Conservation (phyloP, 148 eudicot genomes). For the Dysphania ambrosioides region DNA sequence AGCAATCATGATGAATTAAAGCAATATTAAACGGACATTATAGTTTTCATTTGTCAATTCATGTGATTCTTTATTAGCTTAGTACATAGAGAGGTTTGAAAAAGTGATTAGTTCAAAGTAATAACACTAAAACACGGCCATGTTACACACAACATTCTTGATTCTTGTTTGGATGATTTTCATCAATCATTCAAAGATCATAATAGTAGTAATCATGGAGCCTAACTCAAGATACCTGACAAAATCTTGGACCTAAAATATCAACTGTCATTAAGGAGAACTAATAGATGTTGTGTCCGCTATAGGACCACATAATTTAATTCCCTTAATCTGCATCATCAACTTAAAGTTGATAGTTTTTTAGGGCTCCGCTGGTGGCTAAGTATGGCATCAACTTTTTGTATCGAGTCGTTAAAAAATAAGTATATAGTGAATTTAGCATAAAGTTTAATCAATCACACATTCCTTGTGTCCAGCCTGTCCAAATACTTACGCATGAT, state of each 20-base stretch:
- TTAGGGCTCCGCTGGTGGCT: slow-evolving; percentile 15
- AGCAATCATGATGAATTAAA: too few relatives aligned
- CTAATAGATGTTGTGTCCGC: slow-evolving; percentile 21
- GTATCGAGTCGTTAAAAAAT: not conserved
- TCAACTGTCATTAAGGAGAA: slow-evolving; percentile 13
- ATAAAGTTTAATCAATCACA: slow-evolving; percentile 21
- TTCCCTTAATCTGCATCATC: slow-evolving; percentile 16
- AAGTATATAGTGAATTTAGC: not conserved
- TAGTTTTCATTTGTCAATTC: too few relatives aligned
- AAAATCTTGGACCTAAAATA: slow-evolving; percentile 25
- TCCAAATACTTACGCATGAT: slow-evolving; percentile 37
- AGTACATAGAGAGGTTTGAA: too few relatives aligned
- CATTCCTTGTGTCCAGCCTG: slow-evolving; percentile 28
- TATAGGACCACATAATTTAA: slow-evolving; percentile 23
- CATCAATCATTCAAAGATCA: slow-evolving; percentile 25
- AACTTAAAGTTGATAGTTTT: slow-evolving; percentile 4
- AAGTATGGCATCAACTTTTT: slow-evolving; percentile 19
- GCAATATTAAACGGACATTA: too few relatives aligned
- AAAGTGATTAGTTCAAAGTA: too few relatives aligned
- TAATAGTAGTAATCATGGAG: slow-evolving; percentile 5
- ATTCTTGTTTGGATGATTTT: not conserved
- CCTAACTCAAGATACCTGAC: slow-evolving; percentile 27
- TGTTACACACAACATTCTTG: slow-evolving; percentile 9
- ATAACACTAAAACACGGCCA: too few relatives aligned
- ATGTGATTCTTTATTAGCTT: too few relatives aligned